Evolutionary conservation across 768 basidiomycete species (phyloP).

Genomic region (Dacryopinax spathularia): DNA sequence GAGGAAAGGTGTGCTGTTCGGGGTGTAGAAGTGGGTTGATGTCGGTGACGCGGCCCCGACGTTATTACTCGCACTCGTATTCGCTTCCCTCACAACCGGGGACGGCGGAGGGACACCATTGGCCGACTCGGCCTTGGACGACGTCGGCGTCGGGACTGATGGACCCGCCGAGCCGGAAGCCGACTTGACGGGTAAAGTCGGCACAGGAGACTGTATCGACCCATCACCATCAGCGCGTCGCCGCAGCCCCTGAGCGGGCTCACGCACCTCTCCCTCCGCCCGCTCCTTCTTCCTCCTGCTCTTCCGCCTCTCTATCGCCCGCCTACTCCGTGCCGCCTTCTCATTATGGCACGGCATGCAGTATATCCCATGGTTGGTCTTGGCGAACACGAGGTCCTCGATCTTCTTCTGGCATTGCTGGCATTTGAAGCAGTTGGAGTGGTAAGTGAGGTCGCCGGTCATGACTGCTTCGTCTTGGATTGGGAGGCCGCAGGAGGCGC

Average conservation of each 20-base stretch:
- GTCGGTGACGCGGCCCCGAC: background rate
- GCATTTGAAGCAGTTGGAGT: constrained; percentile 98
- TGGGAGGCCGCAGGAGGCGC: constrained; percentile 84
- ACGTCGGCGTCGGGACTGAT: constrained; percentile 8
- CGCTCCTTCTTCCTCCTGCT: constrained; percentile 31
- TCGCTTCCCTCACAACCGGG: background rate
- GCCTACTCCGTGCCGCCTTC: constrained; percentile 81
- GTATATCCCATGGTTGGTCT: constrained; percentile 95
- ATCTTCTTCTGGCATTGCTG: constrained; percentile 87
- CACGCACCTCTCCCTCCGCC: constrained; percentile 16
- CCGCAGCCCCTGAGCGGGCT: constrained; percentile 8
- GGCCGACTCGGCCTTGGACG: background rate
- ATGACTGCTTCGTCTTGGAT: constrained; percentile 99
- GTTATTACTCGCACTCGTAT: background rate
- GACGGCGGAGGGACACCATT: background rate
- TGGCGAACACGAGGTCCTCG: constrained; percentile 96
- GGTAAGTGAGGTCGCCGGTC: constrained; percentile 96
- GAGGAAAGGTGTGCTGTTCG: background rate
- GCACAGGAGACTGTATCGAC: constrained; percentile 1
- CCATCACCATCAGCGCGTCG: constrained; percentile 5
- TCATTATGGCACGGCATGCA: constrained; percentile 99
- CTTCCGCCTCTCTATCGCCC: constrained; percentile 79
- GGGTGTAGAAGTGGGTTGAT: constrained; percentile 1
- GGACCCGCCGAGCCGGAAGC: constrained; percentile 10
- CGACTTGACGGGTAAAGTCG: constrained; percentile 4